Conservation (phyloP, 805 yeast species). For the Starmerella bombi region DNA sequence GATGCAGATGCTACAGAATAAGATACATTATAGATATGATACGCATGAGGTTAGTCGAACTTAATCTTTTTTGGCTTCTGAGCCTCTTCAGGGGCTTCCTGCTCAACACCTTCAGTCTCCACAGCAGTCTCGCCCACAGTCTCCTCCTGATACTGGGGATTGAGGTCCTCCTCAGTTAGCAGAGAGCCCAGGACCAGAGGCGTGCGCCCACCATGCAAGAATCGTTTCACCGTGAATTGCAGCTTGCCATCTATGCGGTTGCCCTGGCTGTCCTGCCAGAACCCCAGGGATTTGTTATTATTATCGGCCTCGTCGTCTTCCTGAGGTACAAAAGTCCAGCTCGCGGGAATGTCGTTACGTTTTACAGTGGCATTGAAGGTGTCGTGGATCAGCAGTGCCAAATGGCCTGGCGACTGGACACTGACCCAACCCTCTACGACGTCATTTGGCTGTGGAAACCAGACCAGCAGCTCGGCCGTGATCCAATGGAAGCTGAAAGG, state of each 20-base stretch:
- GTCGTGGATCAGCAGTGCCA: conserved; percentile 81
- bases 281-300: conserved; percentile 49
- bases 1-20: no score
- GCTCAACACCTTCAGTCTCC: background rate
- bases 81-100: background rate
- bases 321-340: conserved; percentile 73
- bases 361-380: conserved; percentile 90
- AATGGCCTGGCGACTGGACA: conserved; percentile 89
- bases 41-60: conserved; percentile 5
- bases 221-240: conserved; percentile 50
- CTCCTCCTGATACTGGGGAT: conserved; percentile 1
- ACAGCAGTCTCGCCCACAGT: background rate
- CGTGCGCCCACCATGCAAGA: conserved; percentile 59
- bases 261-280: conserved; percentile 74
- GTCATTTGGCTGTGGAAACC: conserved; percentile 89
- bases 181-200: conserved; percentile 77
- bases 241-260: conserved; percentile 71
- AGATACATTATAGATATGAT: no score
- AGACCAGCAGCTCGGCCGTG: conserved; percentile 63
- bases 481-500: conserved; percentile 89
- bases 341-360: conserved; percentile 68
- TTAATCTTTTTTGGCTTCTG: conserved; percentile 1
- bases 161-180: conserved; percentile 16
- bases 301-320: conserved; percentile 33
- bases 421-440: conserved; percentile 72